phyloP scores from a whole-genome alignment of 2,329 filamentous ascomycete genomes.

The Podosphaera xanthii region DNA sequence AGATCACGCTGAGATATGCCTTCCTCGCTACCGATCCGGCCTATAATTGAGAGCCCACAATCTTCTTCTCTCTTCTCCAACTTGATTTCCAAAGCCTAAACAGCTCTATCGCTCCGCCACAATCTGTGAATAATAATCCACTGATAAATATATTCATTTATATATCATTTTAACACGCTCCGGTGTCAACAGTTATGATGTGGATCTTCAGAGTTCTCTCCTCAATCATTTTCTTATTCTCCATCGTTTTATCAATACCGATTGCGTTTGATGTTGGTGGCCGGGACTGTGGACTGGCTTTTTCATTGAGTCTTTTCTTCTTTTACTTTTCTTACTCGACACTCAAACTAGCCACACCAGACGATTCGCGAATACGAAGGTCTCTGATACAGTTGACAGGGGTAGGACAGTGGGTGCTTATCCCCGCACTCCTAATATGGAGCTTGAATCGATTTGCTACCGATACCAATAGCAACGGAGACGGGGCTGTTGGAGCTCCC shows the following conservation, averaged over 20 bases:
- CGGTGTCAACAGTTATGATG: conserved; percentile 37
- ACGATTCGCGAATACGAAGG: conserved; percentile 51
- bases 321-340: conserved; percentile 83
- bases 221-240: conserved; percentile 66
- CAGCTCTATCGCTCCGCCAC: too few relatives aligned
- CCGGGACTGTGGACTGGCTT: conserved; percentile 78
- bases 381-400: conserved; percentile 45
- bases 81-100: too few relatives aligned
- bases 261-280: conserved; percentile 96
- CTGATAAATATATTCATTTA: too few relatives aligned
- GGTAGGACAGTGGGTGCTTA: conserved; percentile 63
- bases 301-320: conserved; percentile 66
- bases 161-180: conserved; percentile 16
- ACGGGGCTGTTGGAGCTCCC: conserved; percentile 68
- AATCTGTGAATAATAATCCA: too few relatives aligned
- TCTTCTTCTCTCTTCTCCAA: too few relatives aligned
- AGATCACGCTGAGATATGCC: too few relatives aligned
- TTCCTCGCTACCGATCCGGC: too few relatives aligned
- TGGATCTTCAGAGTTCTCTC: conserved; percentile 63
- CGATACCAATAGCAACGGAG: conserved; percentile 46
- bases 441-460: conserved; percentile 86
- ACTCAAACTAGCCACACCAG: conserved; percentile 61
- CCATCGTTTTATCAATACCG: conserved; percentile 86
- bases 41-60: too few relatives aligned
- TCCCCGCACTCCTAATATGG: conserved; percentile 80